Conservation (phyloP, 192 early-diverging fungal genomes). For the Coemansia sp. region DNA sequence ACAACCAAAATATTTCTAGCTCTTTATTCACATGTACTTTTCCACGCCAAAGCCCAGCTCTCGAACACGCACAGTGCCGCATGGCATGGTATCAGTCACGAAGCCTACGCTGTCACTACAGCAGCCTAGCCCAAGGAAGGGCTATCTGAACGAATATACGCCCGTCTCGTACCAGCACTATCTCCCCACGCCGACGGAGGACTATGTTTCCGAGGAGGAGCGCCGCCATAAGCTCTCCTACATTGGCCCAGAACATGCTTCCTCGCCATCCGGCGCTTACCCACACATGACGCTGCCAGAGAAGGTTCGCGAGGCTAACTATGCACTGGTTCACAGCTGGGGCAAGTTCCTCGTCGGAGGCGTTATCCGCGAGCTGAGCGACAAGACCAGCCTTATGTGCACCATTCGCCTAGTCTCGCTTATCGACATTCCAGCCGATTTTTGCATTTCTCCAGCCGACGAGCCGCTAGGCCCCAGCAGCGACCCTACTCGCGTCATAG, state of each 20-base stretch:
- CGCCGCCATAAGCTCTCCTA: constrained; percentile 10
- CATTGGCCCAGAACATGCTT: constrained; percentile 20
- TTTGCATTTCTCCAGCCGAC: constrained; percentile 51
- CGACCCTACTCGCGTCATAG: constrained; percentile 45
- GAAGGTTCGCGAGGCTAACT: constrained; percentile 44
- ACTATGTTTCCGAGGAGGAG: constrained; percentile 15
- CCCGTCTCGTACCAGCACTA: background rate
- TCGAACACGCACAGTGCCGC: constrained; percentile 10
- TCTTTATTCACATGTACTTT: constrained; percentile 10
- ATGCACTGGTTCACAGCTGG: constrained; percentile 49
- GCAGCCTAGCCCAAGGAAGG: background rate
- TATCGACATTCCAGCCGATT: constrained; percentile 44
- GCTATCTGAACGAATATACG: background rate
- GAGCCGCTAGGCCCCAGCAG: constrained; percentile 48
- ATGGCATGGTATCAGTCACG: background rate
- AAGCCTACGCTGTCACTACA: constrained; percentile 5
- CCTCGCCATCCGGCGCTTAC: constrained; percentile 24
- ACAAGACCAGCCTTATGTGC: constrained; percentile 5
- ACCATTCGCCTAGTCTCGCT: constrained; percentile 25
- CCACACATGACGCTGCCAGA: constrained; percentile 34
- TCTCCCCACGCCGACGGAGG: constrained; percentile 19
- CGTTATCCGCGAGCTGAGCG: constrained; percentile 33
- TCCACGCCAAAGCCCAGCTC: constrained; percentile 11
- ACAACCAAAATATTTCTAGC: background rate
- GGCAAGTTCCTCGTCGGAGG: constrained; percentile 38